Percentiles rank a stretch among this genome's conserved stretches.
These are phyloP conservation scores for Ananas comosus DNA, from an alignment of 176 grass and related monocot species.

Conservation along the genomic window DNA sequence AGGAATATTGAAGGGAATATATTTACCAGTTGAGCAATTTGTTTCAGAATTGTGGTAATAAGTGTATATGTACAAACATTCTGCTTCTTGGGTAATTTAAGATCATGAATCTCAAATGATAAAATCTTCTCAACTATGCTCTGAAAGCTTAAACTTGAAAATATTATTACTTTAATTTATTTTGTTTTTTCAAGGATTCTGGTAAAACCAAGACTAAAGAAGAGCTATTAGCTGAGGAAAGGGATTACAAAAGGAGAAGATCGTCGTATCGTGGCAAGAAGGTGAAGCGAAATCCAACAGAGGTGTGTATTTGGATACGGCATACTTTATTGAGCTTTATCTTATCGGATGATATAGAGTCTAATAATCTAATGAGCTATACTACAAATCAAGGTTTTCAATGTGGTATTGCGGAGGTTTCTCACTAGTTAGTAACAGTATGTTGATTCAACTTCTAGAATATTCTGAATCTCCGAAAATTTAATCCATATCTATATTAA, in stretches of 20 bases:
- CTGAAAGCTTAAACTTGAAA: conserved; percentile 1
- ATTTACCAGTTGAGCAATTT: too few species aligned
- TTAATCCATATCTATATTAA: not conserved
- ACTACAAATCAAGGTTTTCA: not conserved
- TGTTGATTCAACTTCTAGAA: conserved; percentile 1
- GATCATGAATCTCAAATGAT: too few species aligned
- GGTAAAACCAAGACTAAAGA: conserved; percentile 71
- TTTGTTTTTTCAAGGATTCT: conserved; percentile 43
- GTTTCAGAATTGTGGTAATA: too few species aligned
- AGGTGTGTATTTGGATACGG: conserved; percentile 38
- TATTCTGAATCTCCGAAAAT: conserved; percentile 10
- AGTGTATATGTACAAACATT: too few species aligned
- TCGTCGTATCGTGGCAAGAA: conserved; percentile 95
- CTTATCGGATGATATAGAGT: conserved; percentile 3
- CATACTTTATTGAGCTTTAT: conserved; percentile 10
- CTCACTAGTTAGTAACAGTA: not conserved
- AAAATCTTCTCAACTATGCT: conserved; percentile 6
- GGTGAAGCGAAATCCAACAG: conserved; percentile 65
- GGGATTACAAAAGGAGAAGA: conserved; percentile 97
- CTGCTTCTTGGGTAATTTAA: too few species aligned
- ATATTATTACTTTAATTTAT: not conserved
- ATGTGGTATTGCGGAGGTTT: not conserved
- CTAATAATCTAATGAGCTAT: not conserved
- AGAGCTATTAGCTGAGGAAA: conserved; percentile 92
- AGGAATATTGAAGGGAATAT: too few species aligned